These are phyloP conservation scores for Spongiforma sp. DNA, from an alignment of 1,284 basidiomycete genomes.

Conservation along the genomic window DNA sequence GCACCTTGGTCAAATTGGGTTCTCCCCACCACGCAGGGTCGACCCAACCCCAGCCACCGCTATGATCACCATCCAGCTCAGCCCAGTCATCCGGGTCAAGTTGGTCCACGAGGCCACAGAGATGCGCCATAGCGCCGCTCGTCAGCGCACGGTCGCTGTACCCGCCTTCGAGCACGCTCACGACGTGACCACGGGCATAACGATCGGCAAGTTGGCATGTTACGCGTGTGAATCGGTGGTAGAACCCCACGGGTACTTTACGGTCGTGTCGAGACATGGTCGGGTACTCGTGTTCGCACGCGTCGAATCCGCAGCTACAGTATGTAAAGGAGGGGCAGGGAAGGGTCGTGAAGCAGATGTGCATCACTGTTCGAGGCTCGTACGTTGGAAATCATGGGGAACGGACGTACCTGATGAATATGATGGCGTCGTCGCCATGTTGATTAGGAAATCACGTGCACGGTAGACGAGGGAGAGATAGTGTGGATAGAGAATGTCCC, in stretches of 20 bases:
- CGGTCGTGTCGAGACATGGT: constrained; percentile 94
- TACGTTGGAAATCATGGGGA: background rate
- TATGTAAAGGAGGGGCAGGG: too few relatives aligned
- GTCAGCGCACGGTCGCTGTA: constrained; percentile 90
- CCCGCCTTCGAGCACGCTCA: constrained; percentile 94
- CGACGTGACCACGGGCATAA: constrained; percentile 72
- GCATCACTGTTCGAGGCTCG: too few relatives aligned
- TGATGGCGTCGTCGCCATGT: constrained; percentile 78
- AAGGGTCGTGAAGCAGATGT: too few relatives aligned
- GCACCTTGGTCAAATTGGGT: constrained; percentile 69
- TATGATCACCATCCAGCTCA: background rate
- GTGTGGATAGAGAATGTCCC: constrained; percentile 70
- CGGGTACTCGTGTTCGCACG: constrained; percentile 89
- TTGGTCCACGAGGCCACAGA: constrained; percentile 65
- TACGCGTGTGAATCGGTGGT: constrained; percentile 83
- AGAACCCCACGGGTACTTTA: constrained; percentile 91
- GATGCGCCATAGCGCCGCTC: constrained; percentile 82
- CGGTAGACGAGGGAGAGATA: constrained; percentile 70
- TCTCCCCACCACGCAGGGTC: constrained; percentile 73
- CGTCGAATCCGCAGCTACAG: constrained; percentile 94
- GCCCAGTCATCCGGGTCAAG: background rate
- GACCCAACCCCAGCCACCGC: constrained; percentile 28
- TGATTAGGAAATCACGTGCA: constrained; percentile 75
- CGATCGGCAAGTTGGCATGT: constrained; percentile 69
- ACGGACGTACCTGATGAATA: constrained; percentile 82